phyloP scores from a whole-genome alignment of 1,284 basidiomycete genomes.

The Butyriboletus appendiculatus region DNA sequence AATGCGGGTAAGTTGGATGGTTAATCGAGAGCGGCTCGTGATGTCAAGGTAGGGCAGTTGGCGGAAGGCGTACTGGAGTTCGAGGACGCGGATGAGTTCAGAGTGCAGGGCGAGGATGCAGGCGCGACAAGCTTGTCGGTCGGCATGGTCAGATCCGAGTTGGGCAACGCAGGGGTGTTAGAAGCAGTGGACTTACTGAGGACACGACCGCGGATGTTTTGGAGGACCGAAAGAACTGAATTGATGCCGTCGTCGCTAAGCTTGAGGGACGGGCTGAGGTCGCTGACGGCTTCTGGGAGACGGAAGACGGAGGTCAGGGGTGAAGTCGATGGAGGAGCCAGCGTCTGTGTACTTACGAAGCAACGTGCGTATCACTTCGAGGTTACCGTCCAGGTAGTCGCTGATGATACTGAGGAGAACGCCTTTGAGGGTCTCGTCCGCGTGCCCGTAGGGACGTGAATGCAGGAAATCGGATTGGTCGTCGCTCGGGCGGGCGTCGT shows the following conservation, averaged over 20 bases:
- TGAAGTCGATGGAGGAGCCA: neutral
- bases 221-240: slow-evolving; percentile 60
- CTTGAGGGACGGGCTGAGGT: slow-evolving; percentile 68
- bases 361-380: slow-evolving; percentile 76
- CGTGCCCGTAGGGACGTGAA: slow-evolving; percentile 49
- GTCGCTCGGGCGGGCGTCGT: slow-evolving; percentile 60
- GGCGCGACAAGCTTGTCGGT: slow-evolving; percentile 66
- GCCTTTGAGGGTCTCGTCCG: slow-evolving; percentile 76
- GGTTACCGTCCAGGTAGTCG: slow-evolving; percentile 82
- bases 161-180: neutral
- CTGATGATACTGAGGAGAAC: slow-evolving; percentile 75
- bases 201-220: slow-evolving; percentile 65
- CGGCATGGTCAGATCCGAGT: slow-evolving; percentile 3
- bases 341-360: slow-evolving; percentile 54
- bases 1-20: slow-evolving; percentile 78
- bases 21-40: slow-evolving; percentile 73
- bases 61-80: slow-evolving; percentile 76
- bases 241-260: slow-evolving; percentile 74
- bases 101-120: slow-evolving; percentile 74
- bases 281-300: slow-evolving; percentile 64
- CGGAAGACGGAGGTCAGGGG: neutral
- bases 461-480: slow-evolving; percentile 54
- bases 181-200: slow-evolving; percentile 50
- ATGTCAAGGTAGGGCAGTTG: slow-evolving; percentile 79
- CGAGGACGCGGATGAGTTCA: slow-evolving; percentile 72